A percentile compares a stretch with the other conserved stretches of the same genome.
phyloP scores from a whole-genome alignment of 2,329 filamentous ascomycete genomes.

The Ceratocystis harringtonii region DNA sequence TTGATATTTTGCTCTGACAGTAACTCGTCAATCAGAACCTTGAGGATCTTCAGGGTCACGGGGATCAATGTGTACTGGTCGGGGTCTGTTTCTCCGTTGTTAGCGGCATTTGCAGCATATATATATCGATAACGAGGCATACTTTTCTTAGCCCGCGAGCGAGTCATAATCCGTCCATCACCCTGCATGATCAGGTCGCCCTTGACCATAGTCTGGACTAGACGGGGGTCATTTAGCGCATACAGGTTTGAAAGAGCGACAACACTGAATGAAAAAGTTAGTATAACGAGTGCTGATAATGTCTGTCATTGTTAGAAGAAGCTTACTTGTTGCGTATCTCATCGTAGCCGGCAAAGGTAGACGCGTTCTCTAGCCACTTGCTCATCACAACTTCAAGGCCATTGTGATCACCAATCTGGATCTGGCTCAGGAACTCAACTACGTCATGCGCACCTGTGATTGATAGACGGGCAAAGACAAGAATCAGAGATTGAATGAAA shows the following conservation, averaged over 20 bases:
- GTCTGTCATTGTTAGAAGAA: neutral
- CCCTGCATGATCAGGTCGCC: slow-evolving; percentile 75
- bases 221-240: slow-evolving; percentile 64
- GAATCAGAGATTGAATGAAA: slow-evolving; percentile 89
- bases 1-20: slow-evolving; percentile 59
- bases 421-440: slow-evolving; percentile 75
- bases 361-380: slow-evolving; percentile 95
- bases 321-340: slow-evolving; percentile 89
- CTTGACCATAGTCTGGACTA: slow-evolving; percentile 70
- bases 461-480: slow-evolving; percentile 86
- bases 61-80: slow-evolving; percentile 80
- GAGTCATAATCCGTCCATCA: slow-evolving; percentile 78
- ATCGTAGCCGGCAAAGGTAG: slow-evolving; percentile 95
- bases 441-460: slow-evolving; percentile 77
- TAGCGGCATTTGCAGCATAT: slow-evolving; percentile 14
- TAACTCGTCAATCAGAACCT: slow-evolving; percentile 87
- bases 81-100: slow-evolving; percentile 42
- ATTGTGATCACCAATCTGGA: slow-evolving; percentile 63
- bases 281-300: slow-evolving; percentile 23
- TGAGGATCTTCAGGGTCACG: slow-evolving; percentile 86
- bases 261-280: slow-evolving; percentile 40
- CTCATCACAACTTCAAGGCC: slow-evolving; percentile 79
- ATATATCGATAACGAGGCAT: slow-evolving; percentile 23
- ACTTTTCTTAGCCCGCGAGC: slow-evolving; percentile 77
- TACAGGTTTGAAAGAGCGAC: slow-evolving; percentile 88